Percentiles rank a stretch among this genome's conserved stretches.
phyloP scores from a whole-genome alignment of 78 protist genomes.

The Dictyostelium firmibasis region DNA sequence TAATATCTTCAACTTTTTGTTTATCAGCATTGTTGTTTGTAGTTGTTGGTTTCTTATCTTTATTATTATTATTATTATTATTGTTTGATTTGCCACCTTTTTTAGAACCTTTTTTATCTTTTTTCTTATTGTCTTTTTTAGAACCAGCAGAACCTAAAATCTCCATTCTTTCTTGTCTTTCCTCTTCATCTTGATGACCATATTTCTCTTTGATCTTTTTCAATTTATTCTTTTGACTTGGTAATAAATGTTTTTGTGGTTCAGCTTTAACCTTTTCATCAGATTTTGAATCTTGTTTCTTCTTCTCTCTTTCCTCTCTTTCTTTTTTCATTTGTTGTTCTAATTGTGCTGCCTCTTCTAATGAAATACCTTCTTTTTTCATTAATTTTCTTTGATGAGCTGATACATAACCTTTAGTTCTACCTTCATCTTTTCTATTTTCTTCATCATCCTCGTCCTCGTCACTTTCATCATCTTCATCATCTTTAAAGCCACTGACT shows the following conservation, averaged over 20 bases:
- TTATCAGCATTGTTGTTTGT: conserved; percentile 2
- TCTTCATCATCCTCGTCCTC: conserved; percentile 20
- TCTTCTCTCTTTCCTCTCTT: neutral
- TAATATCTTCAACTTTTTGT: neutral
- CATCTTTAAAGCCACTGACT: conserved; percentile 36
- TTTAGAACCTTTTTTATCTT: conserved; percentile 13
- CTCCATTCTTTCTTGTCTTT: conserved; percentile 76
- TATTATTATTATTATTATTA: neutral
- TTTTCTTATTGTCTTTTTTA: conserved; percentile 16
- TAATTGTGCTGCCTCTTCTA: conserved; percentile 6
- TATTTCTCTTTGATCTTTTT: conserved; percentile 92
- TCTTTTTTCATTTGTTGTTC: neutral
- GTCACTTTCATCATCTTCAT: conserved; percentile 1
- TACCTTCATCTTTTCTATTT: neutral
- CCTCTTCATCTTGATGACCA: conserved; percentile 97
- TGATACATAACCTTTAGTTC: conserved; percentile 22
- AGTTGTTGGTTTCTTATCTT: neutral
- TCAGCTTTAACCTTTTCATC: conserved; percentile 51
- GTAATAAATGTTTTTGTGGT: conserved; percentile 57
- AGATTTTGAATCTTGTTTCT: neutral
- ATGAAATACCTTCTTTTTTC: conserved; percentile 36
- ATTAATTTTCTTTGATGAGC: conserved; percentile 43
- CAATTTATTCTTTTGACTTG: conserved; percentile 84
- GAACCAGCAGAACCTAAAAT: conserved; percentile 63
- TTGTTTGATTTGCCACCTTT: neutral